Base-by-base conservation (phyloP, 1,284 basidiomycete species). In the Irpex lacteus region DNA sequence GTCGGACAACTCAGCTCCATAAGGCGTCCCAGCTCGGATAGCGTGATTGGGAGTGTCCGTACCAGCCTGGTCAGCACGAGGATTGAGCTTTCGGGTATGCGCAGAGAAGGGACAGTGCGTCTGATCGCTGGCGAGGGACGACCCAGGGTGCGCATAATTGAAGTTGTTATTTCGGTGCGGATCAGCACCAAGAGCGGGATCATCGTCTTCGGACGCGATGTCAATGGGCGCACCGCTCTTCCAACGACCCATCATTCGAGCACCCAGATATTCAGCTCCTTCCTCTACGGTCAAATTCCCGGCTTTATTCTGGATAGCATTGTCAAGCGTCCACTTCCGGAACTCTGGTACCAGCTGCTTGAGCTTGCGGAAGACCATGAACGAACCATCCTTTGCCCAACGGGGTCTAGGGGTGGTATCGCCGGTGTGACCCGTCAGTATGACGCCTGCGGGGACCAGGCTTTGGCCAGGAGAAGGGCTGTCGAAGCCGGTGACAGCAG, bases 281-380 rank as follows among this genome's bases (percentile, higher is more conserved):
- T 83, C 70, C 61, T 80, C 70, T 2, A 65, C 66, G 2, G 78
- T 73, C 13, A 84, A 66, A 2, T 75, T 79, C 4, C 75, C 73
- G 4, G 74, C 67, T 6, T 34, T 38, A 34, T 63, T 79, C 78
- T 26, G 71, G 57, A 84, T 70, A 0, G 82, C 76, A 67, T 85
- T 81, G 32, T 76, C 69, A 26, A 72, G 70, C 52, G 85, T 70
- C 73, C 82, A 85, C 52, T 78, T 74, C 71, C 84, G 70, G 73
- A 85, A 85, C 69, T 86, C 84, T 2, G 83, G 85, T 9, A 85
- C 84, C 8, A 78, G 75, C 70, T 85, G 83, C 72, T 80, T 76
- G 34, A 87, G 79, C 62, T 84, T 80, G 18, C 85, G 79, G 76
- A 85, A 84, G 2, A 75, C 81, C 44, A 86, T 74, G 79, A 85